These are phyloP conservation scores for Mixia osmundae DNA, from an alignment of 1,284 basidiomycete species.

Conservation along the genomic window DNA sequence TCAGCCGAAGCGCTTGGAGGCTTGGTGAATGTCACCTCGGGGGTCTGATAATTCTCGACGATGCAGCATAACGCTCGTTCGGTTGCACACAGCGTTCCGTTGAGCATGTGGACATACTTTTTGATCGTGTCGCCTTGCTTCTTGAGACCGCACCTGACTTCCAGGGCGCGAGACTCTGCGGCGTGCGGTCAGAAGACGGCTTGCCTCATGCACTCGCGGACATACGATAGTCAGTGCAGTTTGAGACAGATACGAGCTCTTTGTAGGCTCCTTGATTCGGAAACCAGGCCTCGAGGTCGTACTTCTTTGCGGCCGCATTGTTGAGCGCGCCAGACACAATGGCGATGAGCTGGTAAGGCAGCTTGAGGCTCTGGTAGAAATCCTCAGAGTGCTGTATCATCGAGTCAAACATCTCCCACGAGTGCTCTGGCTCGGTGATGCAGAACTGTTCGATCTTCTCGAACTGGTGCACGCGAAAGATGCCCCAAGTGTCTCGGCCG, in stretches of 20 bases:
- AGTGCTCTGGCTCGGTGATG: slow-evolving; percentile 78
- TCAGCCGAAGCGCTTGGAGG: background rate
- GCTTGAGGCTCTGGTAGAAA: slow-evolving; percentile 81
- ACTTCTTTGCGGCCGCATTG: slow-evolving; percentile 89
- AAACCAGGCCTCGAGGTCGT: slow-evolving; percentile 97
- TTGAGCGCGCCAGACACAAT: slow-evolving; percentile 94
- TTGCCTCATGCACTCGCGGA: background rate
- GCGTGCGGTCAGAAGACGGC: background rate
- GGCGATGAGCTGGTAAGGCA: slow-evolving; percentile 80
- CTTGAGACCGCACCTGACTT: slow-evolving; percentile 73
- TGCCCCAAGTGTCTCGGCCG: slow-evolving; percentile 96
- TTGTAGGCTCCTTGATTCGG: slow-evolving; percentile 93
- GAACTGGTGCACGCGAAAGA: slow-evolving; percentile 99
- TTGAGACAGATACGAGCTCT: slow-evolving; percentile 34
- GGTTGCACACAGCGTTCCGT: slow-evolving; percentile 90
- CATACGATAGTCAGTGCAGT: slow-evolving; percentile 27
- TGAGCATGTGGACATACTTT: slow-evolving; percentile 88
- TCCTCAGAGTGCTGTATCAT: slow-evolving; percentile 78
- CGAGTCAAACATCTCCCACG: slow-evolving; percentile 75
- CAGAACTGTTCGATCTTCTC: slow-evolving; percentile 95
- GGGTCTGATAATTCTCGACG: slow-evolving; percentile 96
- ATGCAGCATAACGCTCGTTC: slow-evolving; percentile 88
- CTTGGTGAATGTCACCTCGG: slow-evolving; percentile 36
- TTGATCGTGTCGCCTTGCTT: slow-evolving; percentile 64
- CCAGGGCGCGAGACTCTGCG: slow-evolving; percentile 63